Evolutionary conservation across 192 early-diverging fungal species (phyloP), one percentile per base, ranked within the genome.

Genomic region (Dispira simplex): DNA sequence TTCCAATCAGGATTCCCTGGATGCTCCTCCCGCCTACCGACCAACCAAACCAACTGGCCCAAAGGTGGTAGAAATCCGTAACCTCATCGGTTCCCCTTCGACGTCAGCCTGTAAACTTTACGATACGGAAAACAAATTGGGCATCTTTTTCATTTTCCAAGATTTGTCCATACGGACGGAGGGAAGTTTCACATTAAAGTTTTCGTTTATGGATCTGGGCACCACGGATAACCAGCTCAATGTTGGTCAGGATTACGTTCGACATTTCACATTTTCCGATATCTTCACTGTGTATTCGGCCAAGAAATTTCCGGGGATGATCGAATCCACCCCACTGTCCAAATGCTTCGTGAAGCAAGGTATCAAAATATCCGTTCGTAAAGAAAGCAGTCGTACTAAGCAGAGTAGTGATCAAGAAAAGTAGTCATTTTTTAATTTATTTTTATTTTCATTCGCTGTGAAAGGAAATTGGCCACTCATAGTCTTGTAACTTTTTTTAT

Each of bases 241-340:
- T 14, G 62, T 71, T 11, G 65, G 71, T 26, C 73, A 71, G 68
- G 74, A 70, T 67, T 67, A 64, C 59, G 70, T 83, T 0, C 65
- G 64, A 26, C 77, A 79, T 0, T 68, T 71, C 14, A 72, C 79
- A 3, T 85, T 82, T 62, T 81, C 84, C 20, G 78, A 84, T 21
- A 75, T 79, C 16, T 89, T 89, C 66, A 75, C 74, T 20, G 83
- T 87, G 52, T 87, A 79, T 67, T 86, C 84, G 45, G 87, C 85
- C 39, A 89, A 89, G 64, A 77, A 80, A 46, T 89, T 89, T 67
- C 87, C 87, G 3, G 87, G 87, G 8, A 87, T 89, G 85, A 87
- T 82, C n/a, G 85, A 86, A 68, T 89, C 85, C 11, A 89, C 85
- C 0, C 73, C 76, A 56, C 75, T 89, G 0, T 89, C 86, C 20